phyloP scores from a whole-genome alignment of 2,329 filamentous ascomycete species.

The Rutstroemia sp. region DNA sequence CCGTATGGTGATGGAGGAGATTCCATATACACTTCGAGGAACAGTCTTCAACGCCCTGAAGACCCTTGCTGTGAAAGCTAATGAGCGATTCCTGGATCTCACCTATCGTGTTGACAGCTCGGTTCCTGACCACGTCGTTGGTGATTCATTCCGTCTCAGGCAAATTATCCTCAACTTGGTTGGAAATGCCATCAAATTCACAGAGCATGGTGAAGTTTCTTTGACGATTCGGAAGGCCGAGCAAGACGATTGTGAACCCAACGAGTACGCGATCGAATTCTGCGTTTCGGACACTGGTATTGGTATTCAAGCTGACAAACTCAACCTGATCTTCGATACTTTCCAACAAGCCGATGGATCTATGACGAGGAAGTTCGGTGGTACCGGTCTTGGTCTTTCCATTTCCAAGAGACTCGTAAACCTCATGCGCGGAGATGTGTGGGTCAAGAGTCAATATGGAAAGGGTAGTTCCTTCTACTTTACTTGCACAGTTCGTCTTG shows the following conservation, averaged over 20 bases:
- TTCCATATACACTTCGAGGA: slow-evolving; percentile 87
- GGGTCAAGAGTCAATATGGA: slow-evolving; percentile 89
- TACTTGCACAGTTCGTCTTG: slow-evolving; percentile 83
- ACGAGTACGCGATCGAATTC: slow-evolving; percentile 92
- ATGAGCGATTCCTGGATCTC: slow-evolving; percentile 88
- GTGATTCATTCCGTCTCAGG: slow-evolving; percentile 90
- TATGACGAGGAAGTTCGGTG: slow-evolving; percentile 92
- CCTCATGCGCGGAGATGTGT: slow-evolving; percentile 92
- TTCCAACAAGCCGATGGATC: slow-evolving; percentile 98
- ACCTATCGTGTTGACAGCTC: slow-evolving; percentile 91
- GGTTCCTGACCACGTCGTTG: slow-evolving; percentile 90
- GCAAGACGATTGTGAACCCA: slow-evolving; percentile 55
- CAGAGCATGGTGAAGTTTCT: slow-evolving; percentile 91
- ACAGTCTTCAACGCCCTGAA: slow-evolving; percentile 97
- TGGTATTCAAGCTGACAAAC: slow-evolving; percentile 89
- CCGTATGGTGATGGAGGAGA: slow-evolving; percentile 97
- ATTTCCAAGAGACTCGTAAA: slow-evolving; percentile 94
- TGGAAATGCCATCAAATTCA: slow-evolving; percentile 98
- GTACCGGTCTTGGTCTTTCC: slow-evolving; percentile 85
- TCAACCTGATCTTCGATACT: slow-evolving; percentile 96
- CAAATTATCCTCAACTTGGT: slow-evolving; percentile 97
- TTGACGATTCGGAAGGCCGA: slow-evolving; percentile 75
- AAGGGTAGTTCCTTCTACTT: slow-evolving; percentile 95
- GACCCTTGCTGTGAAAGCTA: slow-evolving; percentile 92
- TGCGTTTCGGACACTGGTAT: slow-evolving; percentile 95